phyloP scores from a whole-genome alignment of 768 basidiomycete genomes.

The Tylopilus sp. region DNA sequence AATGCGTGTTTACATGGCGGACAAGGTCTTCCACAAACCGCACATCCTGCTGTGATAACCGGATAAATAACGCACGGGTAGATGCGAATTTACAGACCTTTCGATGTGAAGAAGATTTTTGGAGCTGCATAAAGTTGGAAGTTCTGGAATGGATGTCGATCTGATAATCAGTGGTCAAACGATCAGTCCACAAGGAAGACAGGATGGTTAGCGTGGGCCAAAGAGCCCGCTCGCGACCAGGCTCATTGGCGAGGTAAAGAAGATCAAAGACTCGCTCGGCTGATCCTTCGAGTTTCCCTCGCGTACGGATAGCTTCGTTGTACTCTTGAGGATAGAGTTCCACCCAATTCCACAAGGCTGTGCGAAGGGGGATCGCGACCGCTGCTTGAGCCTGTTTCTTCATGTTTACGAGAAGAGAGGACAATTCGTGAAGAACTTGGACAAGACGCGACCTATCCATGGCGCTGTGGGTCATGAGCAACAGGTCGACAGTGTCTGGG shows the following conservation, averaged over 20 bases:
- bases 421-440: constrained; percentile 74
- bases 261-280: constrained; percentile 87
- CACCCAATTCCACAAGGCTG: constrained; percentile 90
- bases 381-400: constrained; percentile 67
- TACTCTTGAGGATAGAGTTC: constrained; percentile 75
- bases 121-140: constrained; percentile 27
- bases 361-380: constrained; percentile 67
- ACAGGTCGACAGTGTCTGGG: constrained; percentile 71
- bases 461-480: constrained; percentile 74
- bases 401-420: constrained; percentile 81
- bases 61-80: background rate
- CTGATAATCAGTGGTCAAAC: constrained; percentile 58
- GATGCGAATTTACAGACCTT: constrained; percentile 18
- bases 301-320: constrained; percentile 60
- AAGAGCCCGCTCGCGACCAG: constrained; percentile 48
- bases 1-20: constrained; percentile 51
- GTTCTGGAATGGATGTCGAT: constrained; percentile 33
- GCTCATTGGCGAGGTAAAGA: constrained; percentile 49
- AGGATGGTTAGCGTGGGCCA: constrained; percentile 83
- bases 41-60: constrained; percentile 34
- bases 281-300: constrained; percentile 70
- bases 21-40: constrained; percentile 62
- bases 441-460: constrained; percentile 67
- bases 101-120: constrained; percentile 30
- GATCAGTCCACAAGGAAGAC: constrained; percentile 71